Percentiles rank a stretch among this genome's conserved stretches.
phyloP scores from a whole-genome alignment of 805 yeast genomes.

The Brettanomyces naardenensis region DNA sequence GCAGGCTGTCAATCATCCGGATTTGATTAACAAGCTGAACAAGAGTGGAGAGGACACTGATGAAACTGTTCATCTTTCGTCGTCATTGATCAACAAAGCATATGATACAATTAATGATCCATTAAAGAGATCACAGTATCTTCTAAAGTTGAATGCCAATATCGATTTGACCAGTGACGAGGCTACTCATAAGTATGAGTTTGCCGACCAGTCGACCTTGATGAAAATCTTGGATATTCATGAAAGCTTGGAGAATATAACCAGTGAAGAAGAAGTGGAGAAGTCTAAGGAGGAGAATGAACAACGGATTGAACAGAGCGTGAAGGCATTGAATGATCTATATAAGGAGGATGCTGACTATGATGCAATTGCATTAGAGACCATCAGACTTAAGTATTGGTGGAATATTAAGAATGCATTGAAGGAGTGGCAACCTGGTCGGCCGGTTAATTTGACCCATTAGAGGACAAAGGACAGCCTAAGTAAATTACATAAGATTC shows the following conservation, averaged over 20 bases:
- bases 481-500: too few species aligned
- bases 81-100: slow-evolving; percentile 66
- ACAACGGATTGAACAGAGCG: slow-evolving; percentile 40
- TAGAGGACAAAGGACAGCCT: too few species aligned
- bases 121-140: slow-evolving; percentile 57
- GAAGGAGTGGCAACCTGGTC: slow-evolving; percentile 71
- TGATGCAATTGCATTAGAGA: slow-evolving; percentile 53
- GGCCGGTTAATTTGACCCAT: slow-evolving; percentile 58
- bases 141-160: slow-evolving; percentile 35
- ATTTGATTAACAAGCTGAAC: slow-evolving; percentile 30
- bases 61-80: slow-evolving; percentile 29
- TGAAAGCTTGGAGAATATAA: slow-evolving; percentile 69
- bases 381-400: slow-evolving; percentile 80
- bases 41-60: slow-evolving; percentile 13
- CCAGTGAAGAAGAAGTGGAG: slow-evolving; percentile 48
- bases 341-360: slow-evolving; percentile 31
- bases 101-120: slow-evolving; percentile 68
- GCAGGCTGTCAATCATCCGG: slow-evolving; percentile 81
- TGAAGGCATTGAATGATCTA: slow-evolving; percentile 36
- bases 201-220: slow-evolving; percentile 43
- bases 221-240: slow-evolving; percentile 79
- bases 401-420: slow-evolving; percentile 64
- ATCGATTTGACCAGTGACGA: slow-evolving; percentile 58
- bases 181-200: slow-evolving; percentile 29
- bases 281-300: slow-evolving; percentile 48